These are phyloP conservation scores for Tricholoma bakamatsutake DNA, from an alignment of 768 basidiomycete species.

Conservation along the genomic window DNA sequence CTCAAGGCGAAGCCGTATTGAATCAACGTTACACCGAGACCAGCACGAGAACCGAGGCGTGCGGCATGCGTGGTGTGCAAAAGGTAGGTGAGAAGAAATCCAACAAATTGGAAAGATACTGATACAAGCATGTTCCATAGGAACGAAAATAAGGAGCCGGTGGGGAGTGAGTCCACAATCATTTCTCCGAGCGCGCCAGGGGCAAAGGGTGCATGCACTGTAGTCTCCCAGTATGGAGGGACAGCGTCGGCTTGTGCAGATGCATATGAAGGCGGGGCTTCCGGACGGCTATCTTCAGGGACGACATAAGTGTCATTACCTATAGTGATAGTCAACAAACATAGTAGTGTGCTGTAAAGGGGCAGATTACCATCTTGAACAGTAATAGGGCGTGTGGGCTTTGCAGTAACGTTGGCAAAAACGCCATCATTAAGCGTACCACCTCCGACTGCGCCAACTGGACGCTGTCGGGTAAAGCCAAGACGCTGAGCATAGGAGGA, in stretches of 20 bases:
- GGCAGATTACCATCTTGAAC: conserved; percentile 49
- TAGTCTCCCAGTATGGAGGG: conserved; percentile 97
- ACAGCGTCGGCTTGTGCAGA: conserved; percentile 92
- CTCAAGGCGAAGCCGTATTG: conserved; percentile 90
- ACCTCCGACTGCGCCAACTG: conserved; percentile 49
- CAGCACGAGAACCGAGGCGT: conserved; percentile 88
- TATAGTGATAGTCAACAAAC: conserved; percentile 17
- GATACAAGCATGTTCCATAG: conserved; percentile 92
- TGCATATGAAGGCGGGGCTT: conserved; percentile 89
- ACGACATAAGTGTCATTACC: conserved; percentile 70
- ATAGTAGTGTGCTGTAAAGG: conserved; percentile 1
- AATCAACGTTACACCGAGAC: conserved; percentile 92
- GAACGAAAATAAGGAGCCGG: conserved; percentile 79
- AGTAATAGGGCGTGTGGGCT: conserved; percentile 56
- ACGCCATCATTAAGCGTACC: conserved; percentile 84
- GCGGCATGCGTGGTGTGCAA: conserved; percentile 92
- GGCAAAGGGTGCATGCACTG: conserved; percentile 83
- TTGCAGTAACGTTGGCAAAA: conserved; percentile 92
- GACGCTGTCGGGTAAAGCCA: conserved; percentile 33
- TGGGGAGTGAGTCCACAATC: conserved; percentile 85
- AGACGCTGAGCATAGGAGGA: conserved; percentile 39
- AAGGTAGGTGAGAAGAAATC: conserved; percentile 88
- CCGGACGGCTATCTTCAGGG: conserved; percentile 78
- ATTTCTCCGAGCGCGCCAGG: conserved; percentile 67
- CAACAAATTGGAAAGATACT: conserved; percentile 96